Conservation (phyloP, 192 early-diverging fungal species). For the Podila minutissima region DNA sequence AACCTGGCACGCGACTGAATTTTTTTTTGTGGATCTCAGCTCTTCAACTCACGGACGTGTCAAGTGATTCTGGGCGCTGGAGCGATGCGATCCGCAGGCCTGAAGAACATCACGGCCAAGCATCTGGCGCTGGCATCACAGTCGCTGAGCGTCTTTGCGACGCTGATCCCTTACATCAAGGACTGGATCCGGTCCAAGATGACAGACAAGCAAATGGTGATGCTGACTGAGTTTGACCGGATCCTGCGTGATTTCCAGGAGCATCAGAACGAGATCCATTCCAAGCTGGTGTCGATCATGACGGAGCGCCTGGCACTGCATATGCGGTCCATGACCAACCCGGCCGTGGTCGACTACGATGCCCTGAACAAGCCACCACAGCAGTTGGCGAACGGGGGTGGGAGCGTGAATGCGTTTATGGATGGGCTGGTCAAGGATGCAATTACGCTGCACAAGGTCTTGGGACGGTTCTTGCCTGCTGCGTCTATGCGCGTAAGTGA, state of each 20-base stretch:
- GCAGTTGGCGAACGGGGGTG: slow-evolving; percentile 47
- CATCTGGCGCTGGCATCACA: slow-evolving; percentile 97
- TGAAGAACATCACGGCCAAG: slow-evolving; percentile 97
- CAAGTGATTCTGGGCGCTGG: slow-evolving; percentile 99
- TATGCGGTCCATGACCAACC: slow-evolving; percentile 71
- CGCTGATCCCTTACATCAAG: slow-evolving; percentile 86
- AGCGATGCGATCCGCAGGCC: slow-evolving; percentile 95
- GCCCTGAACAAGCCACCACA: slow-evolving; percentile 36
- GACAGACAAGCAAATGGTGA: slow-evolving; percentile 78
- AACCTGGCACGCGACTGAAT: too few species aligned
- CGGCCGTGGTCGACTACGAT: slow-evolving; percentile 57
- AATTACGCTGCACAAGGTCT: slow-evolving; percentile 88
- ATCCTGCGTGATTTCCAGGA: slow-evolving; percentile 82
- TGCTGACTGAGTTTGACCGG: slow-evolving; percentile 93
- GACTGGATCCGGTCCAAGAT: slow-evolving; percentile 78
- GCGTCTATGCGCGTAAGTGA: slow-evolving; percentile 73
- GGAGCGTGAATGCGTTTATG: slow-evolving; percentile 72
- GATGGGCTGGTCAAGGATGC: slow-evolving; percentile 91
- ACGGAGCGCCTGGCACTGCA: slow-evolving; percentile 86
- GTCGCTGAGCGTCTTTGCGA: slow-evolving; percentile 88
- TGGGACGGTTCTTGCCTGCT: slow-evolving; percentile 84
- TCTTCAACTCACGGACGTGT: slow-evolving; percentile 95
- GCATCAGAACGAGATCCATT: slow-evolving; percentile 92
- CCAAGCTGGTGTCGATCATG: slow-evolving; percentile 96
- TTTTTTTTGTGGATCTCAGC: slow-evolving; percentile 43